Evolutionary conservation across 1,284 basidiomycete species (phyloP).

Genomic region (Tylopilus orsonianus): DNA sequence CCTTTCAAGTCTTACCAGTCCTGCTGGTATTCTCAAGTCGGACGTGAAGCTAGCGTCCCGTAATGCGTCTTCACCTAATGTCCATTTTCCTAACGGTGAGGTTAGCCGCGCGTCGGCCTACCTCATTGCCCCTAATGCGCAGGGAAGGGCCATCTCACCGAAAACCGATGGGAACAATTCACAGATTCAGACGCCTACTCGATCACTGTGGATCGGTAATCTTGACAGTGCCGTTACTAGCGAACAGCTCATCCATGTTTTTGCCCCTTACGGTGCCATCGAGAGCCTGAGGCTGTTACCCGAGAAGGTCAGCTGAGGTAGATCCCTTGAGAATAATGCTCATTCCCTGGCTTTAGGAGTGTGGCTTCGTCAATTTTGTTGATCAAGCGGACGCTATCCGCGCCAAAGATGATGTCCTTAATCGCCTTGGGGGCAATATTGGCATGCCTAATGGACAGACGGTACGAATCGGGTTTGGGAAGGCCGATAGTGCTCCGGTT

Average conservation of each 20-base stretch:
- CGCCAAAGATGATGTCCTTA: slow-evolving; percentile 95
- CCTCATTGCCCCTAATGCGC: slow-evolving; percentile 59
- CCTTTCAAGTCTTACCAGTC: slow-evolving; percentile 45
- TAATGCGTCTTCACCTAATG: slow-evolving; percentile 52
- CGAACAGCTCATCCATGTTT: slow-evolving; percentile 92
- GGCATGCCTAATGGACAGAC: slow-evolving; percentile 91
- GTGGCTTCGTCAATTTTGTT: slow-evolving; percentile 98
- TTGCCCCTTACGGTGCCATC: slow-evolving; percentile 94
- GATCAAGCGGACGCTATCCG: slow-evolving; percentile 92
- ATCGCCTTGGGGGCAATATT: slow-evolving; percentile 91
- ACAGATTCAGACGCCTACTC: slow-evolving; percentile 87
- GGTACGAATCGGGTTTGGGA: slow-evolving; percentile 96
- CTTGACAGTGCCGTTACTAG: slow-evolving; percentile 91
- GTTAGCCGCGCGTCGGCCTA: slow-evolving; percentile 64
- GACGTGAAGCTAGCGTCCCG: slow-evolving; percentile 53
- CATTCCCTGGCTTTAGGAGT: slow-evolving; percentile 61
- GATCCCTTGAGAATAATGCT: slow-evolving; percentile 7
- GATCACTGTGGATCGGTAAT: slow-evolving; percentile 97
- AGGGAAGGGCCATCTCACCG: slow-evolving; percentile 73
- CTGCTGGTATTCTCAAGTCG: slow-evolving; percentile 57
- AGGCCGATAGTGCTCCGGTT: slow-evolving; percentile 90
- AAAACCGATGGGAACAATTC: slow-evolving; percentile 67
- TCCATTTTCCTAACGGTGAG: slow-evolving; percentile 69
- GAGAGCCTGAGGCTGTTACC: slow-evolving; percentile 92
- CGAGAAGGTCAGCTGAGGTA: slow-evolving; percentile 74